These are phyloP conservation scores for Rhizophagus prolifer DNA, from an alignment of 192 early-diverging fungal species.

Conservation along the genomic window DNA sequence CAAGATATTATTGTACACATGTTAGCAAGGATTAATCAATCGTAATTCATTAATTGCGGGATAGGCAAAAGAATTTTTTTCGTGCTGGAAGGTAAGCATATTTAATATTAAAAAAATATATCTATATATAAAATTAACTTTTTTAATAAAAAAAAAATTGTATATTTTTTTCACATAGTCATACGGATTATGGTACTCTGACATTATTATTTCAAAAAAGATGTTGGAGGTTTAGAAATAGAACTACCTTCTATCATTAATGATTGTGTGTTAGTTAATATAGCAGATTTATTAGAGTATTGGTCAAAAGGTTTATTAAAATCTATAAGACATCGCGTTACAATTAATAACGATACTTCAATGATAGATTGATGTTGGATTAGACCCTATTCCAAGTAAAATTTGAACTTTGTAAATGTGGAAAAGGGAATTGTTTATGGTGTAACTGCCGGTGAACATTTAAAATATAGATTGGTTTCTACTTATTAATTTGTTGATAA, in stretches of 20 bases:
- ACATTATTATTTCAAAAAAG: constrained; percentile 69
- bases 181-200: constrained; percentile 70
- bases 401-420: neutral
- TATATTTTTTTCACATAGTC: constrained; percentile 41
- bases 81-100: too few relatives aligned
- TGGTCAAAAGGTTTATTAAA: constrained; percentile 64
- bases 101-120: too few relatives aligned
- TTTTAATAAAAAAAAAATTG: too few relatives aligned
- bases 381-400: constrained; percentile 48
- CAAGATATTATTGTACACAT: constrained; percentile 41
- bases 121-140: too few relatives aligned
- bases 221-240: constrained; percentile 58
- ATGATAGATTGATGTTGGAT: constrained; percentile 39
- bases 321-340: constrained; percentile 64
- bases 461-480: neutral
- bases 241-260: constrained; percentile 50
- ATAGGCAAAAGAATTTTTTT: too few relatives aligned
- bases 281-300: constrained; percentile 60
- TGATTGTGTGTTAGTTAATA: constrained; percentile 56
- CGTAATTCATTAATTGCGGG: too few relatives aligned
- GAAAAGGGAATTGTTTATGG: neutral
- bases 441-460: neutral
- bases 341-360: constrained; percentile 50
- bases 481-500: neutral
- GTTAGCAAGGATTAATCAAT: constrained; percentile 32